These are phyloP conservation scores for Rhodotorula sp. DNA, from an alignment of 1,284 basidiomycete genomes.

Conservation along the genomic window DNA sequence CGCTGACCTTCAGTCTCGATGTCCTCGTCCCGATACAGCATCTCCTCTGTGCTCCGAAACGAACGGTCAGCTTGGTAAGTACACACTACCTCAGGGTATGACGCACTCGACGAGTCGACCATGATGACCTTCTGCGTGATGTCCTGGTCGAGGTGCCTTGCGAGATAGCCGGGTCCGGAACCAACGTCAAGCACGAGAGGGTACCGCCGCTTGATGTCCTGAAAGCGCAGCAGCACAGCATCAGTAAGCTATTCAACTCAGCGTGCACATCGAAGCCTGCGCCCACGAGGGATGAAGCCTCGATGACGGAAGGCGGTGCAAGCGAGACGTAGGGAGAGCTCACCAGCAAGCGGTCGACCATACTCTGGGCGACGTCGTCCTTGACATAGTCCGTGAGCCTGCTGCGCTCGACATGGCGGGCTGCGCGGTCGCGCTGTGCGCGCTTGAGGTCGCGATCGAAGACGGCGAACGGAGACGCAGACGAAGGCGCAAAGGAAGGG, in stretches of 20 bases:
- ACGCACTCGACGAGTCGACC: conserved; percentile 81
- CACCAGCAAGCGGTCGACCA: conserved; percentile 85
- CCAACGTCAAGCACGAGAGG: conserved; percentile 81
- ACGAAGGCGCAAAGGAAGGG: conserved; percentile 29
- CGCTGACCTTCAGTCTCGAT: conserved; percentile 69
- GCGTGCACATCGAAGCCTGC: not conserved
- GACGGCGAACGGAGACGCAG: conserved; percentile 54
- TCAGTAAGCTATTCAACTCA: not conserved
- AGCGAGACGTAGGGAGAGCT: conserved; percentile 38
- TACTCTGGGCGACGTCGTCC: conserved; percentile 82
- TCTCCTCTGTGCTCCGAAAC: conserved; percentile 55
- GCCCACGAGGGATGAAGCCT: not conserved
- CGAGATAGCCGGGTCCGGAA: conserved; percentile 91
- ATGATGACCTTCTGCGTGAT: conserved; percentile 76
- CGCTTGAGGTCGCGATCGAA: conserved; percentile 87
- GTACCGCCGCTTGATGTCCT: conserved; percentile 91
- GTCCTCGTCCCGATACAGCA: conserved; percentile 70
- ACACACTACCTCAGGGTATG: not conserved
- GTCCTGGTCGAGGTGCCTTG: conserved; percentile 73
- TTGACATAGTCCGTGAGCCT: conserved; percentile 88
- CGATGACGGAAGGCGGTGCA: not conserved
- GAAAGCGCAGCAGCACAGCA: not conserved
- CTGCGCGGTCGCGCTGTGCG: conserved; percentile 77
- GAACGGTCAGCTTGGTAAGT: not conserved
- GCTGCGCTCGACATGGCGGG: conserved; percentile 61